These are phyloP conservation scores for Wickerhamiella sorbophila DNA, from an alignment of 805 yeast species.

Conservation along the genomic window DNA sequence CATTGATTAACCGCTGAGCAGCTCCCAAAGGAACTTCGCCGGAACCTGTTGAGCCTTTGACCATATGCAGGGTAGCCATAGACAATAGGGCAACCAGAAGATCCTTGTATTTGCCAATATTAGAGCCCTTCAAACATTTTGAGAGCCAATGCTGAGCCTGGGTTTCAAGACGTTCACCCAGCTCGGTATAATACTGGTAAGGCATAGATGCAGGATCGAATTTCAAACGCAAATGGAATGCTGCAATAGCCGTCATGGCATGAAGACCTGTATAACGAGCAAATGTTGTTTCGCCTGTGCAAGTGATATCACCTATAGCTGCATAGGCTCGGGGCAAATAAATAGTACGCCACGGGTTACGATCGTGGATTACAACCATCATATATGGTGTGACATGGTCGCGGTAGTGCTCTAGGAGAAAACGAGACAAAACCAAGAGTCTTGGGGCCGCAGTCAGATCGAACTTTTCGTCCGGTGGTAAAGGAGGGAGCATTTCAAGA, in stretches of 20 bases:
- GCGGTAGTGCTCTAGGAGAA: constrained; percentile 54
- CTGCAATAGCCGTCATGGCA: constrained; percentile 68
- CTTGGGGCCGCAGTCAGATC: background rate
- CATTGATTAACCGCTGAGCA: constrained; percentile 60
- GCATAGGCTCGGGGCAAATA: constrained; percentile 69
- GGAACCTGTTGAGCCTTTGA: constrained; percentile 83
- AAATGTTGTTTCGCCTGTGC: constrained; percentile 57
- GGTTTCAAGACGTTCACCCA: constrained; percentile 59
- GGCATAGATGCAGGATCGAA: constrained; percentile 52
- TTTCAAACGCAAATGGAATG: constrained; percentile 64
- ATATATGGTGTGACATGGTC: constrained; percentile 65
- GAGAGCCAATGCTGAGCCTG: constrained; percentile 61
- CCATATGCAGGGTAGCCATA: constrained; percentile 78
- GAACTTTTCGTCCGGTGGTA: constrained; percentile 2
- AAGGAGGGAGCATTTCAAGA: background rate
- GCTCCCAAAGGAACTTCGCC: constrained; percentile 61
- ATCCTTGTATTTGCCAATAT: constrained; percentile 59
- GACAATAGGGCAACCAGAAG: constrained; percentile 69
- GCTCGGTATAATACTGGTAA: constrained; percentile 53
- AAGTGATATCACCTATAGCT: constrained; percentile 70
- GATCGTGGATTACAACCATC: constrained; percentile 56
- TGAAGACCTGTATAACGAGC: constrained; percentile 67
- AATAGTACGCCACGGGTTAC: constrained; percentile 80
- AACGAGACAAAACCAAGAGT: constrained; percentile 41
- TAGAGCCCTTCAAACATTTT: constrained; percentile 36